Conservation (phyloP, 129 eudicot genomes). For the Deinandra increscens region DNA sequence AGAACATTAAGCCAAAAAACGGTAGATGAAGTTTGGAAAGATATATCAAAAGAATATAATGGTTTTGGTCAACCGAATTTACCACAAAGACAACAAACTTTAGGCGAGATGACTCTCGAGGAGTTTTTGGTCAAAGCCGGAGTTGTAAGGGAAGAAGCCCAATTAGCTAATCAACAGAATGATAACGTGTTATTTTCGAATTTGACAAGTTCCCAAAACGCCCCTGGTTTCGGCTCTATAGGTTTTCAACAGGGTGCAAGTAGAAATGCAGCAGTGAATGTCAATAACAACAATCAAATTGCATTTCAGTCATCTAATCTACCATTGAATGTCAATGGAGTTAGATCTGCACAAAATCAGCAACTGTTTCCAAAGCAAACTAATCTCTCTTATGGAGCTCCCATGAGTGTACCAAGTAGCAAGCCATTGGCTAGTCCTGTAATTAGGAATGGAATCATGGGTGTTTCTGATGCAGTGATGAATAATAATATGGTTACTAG, state of each 20-base stretch:
- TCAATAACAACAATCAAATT: conserved; percentile 43
- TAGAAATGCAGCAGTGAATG: conserved; percentile 7
- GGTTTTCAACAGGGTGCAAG: conserved; percentile 52
- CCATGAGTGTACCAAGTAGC: conserved; percentile 49
- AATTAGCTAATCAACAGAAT: conserved; percentile 33
- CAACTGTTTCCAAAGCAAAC: conserved; percentile 72
- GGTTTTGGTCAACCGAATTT: conserved; percentile 40
- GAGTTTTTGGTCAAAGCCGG: conserved; percentile 94
- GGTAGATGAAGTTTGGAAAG: conserved; percentile 94
- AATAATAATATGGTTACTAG: not conserved
- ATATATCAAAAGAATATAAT: conserved; percentile 56
- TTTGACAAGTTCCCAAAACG: conserved; percentile 43
- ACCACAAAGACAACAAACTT: conserved; percentile 70
- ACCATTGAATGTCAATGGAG: conserved; percentile 66
- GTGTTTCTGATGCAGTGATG: conserved; percentile 34
- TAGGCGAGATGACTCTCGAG: conserved; percentile 92
- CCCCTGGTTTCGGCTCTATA: conserved; percentile 41
- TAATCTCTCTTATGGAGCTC: conserved; percentile 51
- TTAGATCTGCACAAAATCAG: conserved; percentile 51
- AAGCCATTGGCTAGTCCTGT: conserved; percentile 58
- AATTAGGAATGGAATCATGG: conserved; percentile 58
- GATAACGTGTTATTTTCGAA: conserved; percentile 48
- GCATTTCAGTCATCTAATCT: conserved; percentile 47
- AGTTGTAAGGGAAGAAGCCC: conserved; percentile 80
- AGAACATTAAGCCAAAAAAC: conserved; percentile 84